Evolutionary conservation across 768 basidiomycete species (phyloP).

Genomic region (Leccinum fibrillosum): DNA sequence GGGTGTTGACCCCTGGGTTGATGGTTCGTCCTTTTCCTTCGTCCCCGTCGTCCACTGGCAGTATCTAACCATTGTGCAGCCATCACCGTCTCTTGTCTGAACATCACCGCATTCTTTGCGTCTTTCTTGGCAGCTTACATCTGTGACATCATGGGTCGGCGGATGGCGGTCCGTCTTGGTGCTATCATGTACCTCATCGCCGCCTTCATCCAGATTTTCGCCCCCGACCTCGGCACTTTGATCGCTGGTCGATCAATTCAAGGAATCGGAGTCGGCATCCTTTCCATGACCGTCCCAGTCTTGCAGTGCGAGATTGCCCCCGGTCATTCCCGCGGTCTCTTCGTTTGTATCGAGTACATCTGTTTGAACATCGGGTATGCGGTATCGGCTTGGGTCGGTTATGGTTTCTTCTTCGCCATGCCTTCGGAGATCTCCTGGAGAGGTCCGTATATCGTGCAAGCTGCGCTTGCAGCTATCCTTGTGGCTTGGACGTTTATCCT

Average conservation of each 20-base stretch:
- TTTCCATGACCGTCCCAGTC: conserved; percentile 50
- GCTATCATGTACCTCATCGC: conserved; percentile 48
- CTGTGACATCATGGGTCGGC: conserved; percentile 48
- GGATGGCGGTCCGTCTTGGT: conserved; percentile 48
- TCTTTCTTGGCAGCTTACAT: conserved; percentile 46
- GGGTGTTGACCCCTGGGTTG: conserved; percentile 43
- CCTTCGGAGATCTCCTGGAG: conserved; percentile 52
- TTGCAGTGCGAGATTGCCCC: conserved; percentile 50
- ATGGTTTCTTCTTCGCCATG: conserved; percentile 45
- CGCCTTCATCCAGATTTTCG: conserved; percentile 48
- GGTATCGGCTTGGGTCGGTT: conserved; percentile 47
- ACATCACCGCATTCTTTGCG: conserved; percentile 48
- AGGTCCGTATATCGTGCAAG: conserved; percentile 54
- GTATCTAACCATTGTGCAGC: conserved; percentile 28
- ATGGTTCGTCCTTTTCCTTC: conserved; percentile 34
- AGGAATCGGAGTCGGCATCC: conserved; percentile 47
- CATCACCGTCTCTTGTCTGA: conserved; percentile 47
- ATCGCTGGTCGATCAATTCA: conserved; percentile 45
- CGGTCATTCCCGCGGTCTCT: conserved; percentile 46
- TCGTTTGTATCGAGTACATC: conserved; percentile 53
- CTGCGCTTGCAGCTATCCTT: conserved; percentile 46
- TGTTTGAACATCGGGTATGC: conserved; percentile 51
- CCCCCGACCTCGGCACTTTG: conserved; percentile 40
- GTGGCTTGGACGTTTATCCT: conserved; percentile 46
- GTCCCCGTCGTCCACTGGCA: background rate